A percentile compares a stretch with the other conserved stretches of the same genome.
Evolutionary conservation across 225 moss, liverwort and hornwort genomes (phyloP).

Genomic region (Sphagnum tenellum): DNA sequence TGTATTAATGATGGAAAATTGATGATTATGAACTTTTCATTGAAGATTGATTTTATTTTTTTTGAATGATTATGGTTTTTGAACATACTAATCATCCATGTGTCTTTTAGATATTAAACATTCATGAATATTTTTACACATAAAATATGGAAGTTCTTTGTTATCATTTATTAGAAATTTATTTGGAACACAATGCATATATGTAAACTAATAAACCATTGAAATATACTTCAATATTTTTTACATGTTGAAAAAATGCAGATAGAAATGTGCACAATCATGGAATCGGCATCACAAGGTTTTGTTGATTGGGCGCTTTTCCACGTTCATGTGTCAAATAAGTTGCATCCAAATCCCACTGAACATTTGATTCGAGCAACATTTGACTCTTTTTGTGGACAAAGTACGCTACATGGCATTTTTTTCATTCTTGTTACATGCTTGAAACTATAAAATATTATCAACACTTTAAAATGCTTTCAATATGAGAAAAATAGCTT

Average conservation of each 20-base stretch:
- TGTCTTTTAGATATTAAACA: not conserved
- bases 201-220: no score
- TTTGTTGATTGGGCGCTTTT: slow-evolving; percentile 3
- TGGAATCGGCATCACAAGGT: not conserved
- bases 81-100: not conserved
- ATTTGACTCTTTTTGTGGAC: not conserved
- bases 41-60: no score
- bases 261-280: slow-evolving; percentile 3
- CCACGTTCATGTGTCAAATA: not conserved
- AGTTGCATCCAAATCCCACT: not conserved
- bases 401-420: not conserved
- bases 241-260: not conserved
- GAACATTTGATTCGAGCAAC: not conserved
- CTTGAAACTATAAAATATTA: not conserved
- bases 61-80: not conserved
- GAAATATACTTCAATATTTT: no score
- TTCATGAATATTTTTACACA: not conserved
- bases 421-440: not conserved
- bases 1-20: no score
- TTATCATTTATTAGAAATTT: not conserved
- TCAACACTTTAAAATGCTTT: not conserved
- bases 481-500: not conserved
- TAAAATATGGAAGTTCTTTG: not conserved
- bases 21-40: no score
- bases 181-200: no score